phyloP scores from a whole-genome alignment of 2,329 filamentous ascomycete genomes.

The Colletotrichum noveboracense region DNA sequence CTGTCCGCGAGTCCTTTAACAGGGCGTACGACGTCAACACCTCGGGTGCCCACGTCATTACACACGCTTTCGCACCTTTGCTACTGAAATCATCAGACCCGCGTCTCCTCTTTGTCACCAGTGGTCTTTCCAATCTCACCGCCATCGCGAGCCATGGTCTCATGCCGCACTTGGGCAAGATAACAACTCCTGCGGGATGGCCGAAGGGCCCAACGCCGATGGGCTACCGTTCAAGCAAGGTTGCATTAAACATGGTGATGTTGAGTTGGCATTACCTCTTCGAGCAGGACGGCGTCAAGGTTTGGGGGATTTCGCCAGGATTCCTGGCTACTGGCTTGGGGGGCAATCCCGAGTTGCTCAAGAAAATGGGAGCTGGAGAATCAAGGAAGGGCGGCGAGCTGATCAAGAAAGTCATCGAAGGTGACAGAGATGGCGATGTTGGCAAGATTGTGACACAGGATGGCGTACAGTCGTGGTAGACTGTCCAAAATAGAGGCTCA shows the following conservation, averaged over 20 bases:
- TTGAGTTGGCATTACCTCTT: conserved; percentile 45
- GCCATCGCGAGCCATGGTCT: conserved; percentile 27
- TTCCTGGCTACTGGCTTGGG: conserved; percentile 52
- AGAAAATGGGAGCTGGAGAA: conserved; percentile 38
- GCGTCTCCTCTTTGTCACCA: conserved; percentile 52
- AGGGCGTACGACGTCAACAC: conserved; percentile 56
- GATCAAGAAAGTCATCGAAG: conserved; percentile 44
- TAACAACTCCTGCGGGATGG: conserved; percentile 49
- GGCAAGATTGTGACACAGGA: conserved; percentile 39
- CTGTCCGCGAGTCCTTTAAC: conserved; percentile 46
- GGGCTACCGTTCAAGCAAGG: conserved; percentile 46
- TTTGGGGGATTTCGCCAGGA: conserved; percentile 53
- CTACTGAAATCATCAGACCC: conserved; percentile 43
- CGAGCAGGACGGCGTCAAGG: conserved; percentile 54
- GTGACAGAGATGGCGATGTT: conserved; percentile 43
- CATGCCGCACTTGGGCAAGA: conserved; percentile 25
- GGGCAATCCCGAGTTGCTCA: conserved; percentile 31
- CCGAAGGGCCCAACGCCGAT: conserved; percentile 40
- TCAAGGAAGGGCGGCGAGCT: conserved; percentile 40
- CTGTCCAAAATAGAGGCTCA: not conserved
- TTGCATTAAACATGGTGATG: conserved; percentile 55
- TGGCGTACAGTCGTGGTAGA: conserved; percentile 36
- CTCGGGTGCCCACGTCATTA: conserved; percentile 45
- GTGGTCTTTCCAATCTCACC: conserved; percentile 41
- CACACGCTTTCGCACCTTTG: conserved; percentile 37